Conservation (phyloP, 495 filamentous ascomycete species). For the Xylaria intraflava region DNA sequence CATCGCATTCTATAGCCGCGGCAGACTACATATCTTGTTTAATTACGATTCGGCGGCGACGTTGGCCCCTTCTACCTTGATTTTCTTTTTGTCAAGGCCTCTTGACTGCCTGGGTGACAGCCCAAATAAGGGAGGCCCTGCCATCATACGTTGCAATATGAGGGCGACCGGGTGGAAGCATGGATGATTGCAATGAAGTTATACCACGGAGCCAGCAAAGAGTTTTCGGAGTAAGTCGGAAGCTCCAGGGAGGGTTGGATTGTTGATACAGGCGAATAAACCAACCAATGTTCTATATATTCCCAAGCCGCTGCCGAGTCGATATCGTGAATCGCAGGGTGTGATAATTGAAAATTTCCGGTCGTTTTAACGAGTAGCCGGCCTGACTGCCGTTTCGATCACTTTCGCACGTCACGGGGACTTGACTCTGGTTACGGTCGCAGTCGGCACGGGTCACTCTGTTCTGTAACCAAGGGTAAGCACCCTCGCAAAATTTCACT, state of each 20-base stretch:
- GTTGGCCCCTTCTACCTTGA: slow-evolving; percentile 19
- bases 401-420: too few relatives aligned
- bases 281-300: slow-evolving; percentile 22
- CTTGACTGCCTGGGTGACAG: slow-evolving; percentile 18
- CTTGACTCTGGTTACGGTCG: too few relatives aligned
- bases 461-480: too few relatives aligned
- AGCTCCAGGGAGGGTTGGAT: slow-evolving; percentile 25
- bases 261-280: slow-evolving; percentile 29
- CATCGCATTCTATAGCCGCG: slow-evolving; percentile 27
- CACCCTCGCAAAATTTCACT: too few relatives aligned
- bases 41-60: slow-evolving; percentile 28
- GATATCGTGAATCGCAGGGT: neutral
- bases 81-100: slow-evolving; percentile 18
- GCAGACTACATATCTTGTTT: slow-evolving; percentile 33
- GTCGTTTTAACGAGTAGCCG: too few relatives aligned
- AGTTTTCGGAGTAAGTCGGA: slow-evolving; percentile 15
- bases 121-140: slow-evolving; percentile 14
- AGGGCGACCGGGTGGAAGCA: slow-evolving; percentile 15
- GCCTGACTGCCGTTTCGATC: too few relatives aligned
- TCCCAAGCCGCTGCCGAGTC: neutral
- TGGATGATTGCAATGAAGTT: slow-evolving; percentile 31
- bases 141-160: slow-evolving; percentile 16
- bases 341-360: neutral
- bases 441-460: too few relatives aligned
- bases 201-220: slow-evolving; percentile 22